Conservation (phyloP, 2,329 filamentous ascomycete species). For the Macrophomina pseudophaseolina region DNA sequence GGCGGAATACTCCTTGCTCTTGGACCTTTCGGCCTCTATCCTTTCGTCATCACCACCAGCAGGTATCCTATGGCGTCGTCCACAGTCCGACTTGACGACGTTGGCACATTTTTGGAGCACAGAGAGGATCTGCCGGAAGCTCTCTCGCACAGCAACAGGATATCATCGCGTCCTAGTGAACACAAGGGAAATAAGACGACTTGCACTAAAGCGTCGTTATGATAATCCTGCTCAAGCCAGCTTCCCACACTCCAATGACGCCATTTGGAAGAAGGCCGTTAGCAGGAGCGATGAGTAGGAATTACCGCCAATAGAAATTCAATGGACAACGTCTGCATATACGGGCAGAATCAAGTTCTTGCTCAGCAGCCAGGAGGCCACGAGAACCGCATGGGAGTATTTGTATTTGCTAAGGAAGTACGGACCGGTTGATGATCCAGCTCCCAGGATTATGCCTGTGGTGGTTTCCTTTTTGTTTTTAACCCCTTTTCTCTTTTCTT, state of each 20-base stretch:
- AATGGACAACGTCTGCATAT: not conserved
- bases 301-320: not conserved
- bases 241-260: not conserved
- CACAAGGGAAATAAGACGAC: too few relatives aligned
- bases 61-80: constrained; percentile 1
- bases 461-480: not conserved
- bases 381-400: too few relatives aligned
- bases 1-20: constrained; percentile 8
- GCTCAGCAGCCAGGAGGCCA: not conserved
- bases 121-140: not conserved
- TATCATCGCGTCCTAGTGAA: constrained; percentile 8
- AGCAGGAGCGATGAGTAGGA: not conserved
- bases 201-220: not conserved
- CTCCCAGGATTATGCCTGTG: constrained; percentile 1
- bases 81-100: not conserved
- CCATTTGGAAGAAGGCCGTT: not conserved
- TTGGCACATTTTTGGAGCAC: not conserved
- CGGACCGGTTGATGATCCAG: not conserved
- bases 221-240: not conserved
- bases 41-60: not conserved
- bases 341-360: not conserved
- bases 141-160: not conserved
- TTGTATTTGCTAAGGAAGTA: constrained; percentile 18
- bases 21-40: constrained; percentile 12
- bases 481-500: not conserved